A percentile compares a stretch with the other conserved stretches of the same genome.
Conservation (phyloP, 306 rosid genomes). For the Cucurbita ficifolia region DNA sequence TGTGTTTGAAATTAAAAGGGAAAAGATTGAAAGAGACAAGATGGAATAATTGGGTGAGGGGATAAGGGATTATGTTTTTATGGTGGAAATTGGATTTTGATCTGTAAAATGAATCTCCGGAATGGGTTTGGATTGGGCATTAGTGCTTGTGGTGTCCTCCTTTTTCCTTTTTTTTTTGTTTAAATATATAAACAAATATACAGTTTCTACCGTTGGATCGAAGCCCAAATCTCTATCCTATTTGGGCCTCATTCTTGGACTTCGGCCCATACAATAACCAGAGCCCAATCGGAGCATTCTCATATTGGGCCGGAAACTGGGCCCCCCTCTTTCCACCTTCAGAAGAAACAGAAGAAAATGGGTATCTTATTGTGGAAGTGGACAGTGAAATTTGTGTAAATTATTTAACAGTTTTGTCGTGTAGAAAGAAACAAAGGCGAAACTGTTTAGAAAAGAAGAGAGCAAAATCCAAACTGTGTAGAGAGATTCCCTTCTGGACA, state of each 20-base stretch:
- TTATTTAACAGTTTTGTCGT: background rate
- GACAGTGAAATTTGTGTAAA: background rate
- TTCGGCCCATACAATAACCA: background rate
- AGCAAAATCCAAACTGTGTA: background rate
- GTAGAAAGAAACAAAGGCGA: background rate
- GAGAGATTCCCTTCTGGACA: background rate
- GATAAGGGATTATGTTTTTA: background rate
- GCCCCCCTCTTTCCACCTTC: background rate
- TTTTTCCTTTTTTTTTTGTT: too few relatives aligned
- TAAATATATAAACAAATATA: too few relatives aligned
- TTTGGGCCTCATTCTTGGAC: background rate
- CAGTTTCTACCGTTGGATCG: background rate
- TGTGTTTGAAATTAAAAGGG: background rate
- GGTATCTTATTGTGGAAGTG: background rate
- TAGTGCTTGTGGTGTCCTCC: background rate
- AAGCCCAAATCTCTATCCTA: background rate
- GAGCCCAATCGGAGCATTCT: background rate
- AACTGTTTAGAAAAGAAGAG: background rate
- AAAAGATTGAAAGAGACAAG: background rate
- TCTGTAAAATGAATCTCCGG: background rate
- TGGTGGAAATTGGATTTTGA: background rate
- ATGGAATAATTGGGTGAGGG: background rate
- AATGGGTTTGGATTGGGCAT: background rate
- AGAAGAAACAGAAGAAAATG: background rate
- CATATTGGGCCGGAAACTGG: background rate